Conservation (phyloP, 2,329 filamentous ascomycete species). For the Fusarium bactridioides region DNA sequence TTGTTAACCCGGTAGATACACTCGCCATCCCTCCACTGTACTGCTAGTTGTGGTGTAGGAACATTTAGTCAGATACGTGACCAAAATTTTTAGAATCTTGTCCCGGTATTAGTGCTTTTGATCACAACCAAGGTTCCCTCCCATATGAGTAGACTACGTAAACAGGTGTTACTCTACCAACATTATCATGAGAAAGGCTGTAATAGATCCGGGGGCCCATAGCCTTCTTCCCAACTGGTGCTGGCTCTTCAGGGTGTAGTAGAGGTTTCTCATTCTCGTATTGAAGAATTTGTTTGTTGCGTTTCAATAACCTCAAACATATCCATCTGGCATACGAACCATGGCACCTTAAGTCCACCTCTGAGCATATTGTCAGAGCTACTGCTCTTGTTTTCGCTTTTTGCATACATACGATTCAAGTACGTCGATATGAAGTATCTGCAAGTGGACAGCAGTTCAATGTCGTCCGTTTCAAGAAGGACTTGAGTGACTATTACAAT, state of each 20-base stretch:
- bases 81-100: neutral
- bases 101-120: neutral
- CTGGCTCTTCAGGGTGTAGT: neutral
- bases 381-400: neutral
- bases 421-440: neutral
- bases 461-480: neutral
- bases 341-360: neutral
- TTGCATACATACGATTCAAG: neutral
- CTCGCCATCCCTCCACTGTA: neutral
- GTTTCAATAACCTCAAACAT: neutral
- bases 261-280: neutral
- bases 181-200: neutral
- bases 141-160: neutral
- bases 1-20: neutral
- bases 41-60: neutral
- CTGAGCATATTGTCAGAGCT: neutral
- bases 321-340: neutral
- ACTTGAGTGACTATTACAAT: neutral
- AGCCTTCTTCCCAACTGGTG: neutral
- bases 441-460: neutral
- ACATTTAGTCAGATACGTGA: neutral
- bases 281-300: neutral
- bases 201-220: neutral
- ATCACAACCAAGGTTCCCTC: neutral
- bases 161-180: neutral